Evolutionary conservation across 1,284 basidiomycete genomes (phyloP).

Genomic region (Pulveroboletus sp.): DNA sequence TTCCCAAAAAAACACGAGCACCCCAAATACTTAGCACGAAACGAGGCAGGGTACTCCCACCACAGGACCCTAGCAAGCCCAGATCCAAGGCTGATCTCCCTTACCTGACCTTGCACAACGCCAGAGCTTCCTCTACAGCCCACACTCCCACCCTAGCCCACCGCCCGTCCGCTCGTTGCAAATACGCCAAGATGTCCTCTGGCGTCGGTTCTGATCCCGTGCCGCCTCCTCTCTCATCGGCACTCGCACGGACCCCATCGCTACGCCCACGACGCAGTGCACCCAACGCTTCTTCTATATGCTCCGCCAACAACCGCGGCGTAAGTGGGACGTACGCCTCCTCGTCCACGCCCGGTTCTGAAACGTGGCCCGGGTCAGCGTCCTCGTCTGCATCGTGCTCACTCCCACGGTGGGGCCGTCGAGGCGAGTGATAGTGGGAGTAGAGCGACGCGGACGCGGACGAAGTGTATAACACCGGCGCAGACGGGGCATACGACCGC

Average conservation of each 20-base stretch:
- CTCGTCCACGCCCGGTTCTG: conserved; percentile 60
- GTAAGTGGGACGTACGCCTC: conserved; percentile 61
- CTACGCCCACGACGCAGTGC: conserved; percentile 29
- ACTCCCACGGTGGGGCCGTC: not conserved
- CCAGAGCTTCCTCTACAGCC: conserved; percentile 59
- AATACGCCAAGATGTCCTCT: conserved; percentile 47
- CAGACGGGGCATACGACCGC: not conserved
- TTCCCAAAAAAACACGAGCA: too few relatives aligned
- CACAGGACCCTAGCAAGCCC: too few relatives aligned
- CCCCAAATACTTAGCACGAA: too few relatives aligned
- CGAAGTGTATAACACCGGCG: conserved; percentile 15
- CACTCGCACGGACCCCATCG: conserved; percentile 4
- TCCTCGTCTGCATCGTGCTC: conserved; percentile 21
- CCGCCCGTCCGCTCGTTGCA: conserved; percentile 53
- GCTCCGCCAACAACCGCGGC: conserved; percentile 46
- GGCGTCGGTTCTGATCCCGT: conserved; percentile 45
- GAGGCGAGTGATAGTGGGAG: conserved; percentile 28
- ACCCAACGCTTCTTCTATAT: conserved; percentile 50
- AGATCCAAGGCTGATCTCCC: too few relatives aligned
- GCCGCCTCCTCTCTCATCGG: conserved; percentile 2
- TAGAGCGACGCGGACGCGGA: conserved; percentile 28
- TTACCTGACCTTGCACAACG: conserved; percentile 12
- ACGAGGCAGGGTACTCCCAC: too few relatives aligned
- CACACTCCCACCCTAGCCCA: conserved; percentile 66
- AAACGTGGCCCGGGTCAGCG: conserved; percentile 48